phyloP scores from a whole-genome alignment of 805 yeast species.

The Wickerhamiella spandovensis region DNA sequence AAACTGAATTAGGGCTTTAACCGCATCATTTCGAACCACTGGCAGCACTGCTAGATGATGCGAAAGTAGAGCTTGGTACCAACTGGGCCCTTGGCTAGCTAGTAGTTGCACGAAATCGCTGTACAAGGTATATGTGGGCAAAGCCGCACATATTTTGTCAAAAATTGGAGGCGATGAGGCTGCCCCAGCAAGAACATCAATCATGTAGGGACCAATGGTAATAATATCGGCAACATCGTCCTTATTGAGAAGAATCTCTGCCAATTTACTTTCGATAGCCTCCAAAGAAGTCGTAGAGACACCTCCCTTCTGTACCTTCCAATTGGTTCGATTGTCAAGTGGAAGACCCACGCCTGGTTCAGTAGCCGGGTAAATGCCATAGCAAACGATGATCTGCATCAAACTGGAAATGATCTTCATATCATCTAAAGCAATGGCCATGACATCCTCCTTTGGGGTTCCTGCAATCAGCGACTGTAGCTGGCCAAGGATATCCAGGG shows the following conservation, averaged over 20 bases:
- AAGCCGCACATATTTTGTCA: not conserved
- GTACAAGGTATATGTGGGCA: conserved; percentile 55
- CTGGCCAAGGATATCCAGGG: not conserved
- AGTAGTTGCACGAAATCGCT: conserved; percentile 46
- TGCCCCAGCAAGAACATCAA: conserved; percentile 10
- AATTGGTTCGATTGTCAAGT: conserved; percentile 36
- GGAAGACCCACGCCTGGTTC: conserved; percentile 51
- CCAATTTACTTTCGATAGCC: not conserved
- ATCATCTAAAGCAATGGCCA: conserved; percentile 68
- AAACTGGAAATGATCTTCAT: conserved; percentile 59
- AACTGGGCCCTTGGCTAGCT: conserved; percentile 25
- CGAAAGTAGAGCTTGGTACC: conserved; percentile 37
- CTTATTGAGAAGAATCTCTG: conserved; percentile 11
- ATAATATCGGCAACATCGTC: conserved; percentile 25
- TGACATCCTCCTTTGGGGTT: conserved; percentile 11
- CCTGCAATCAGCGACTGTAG: not conserved
- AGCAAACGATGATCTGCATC: conserved; percentile 48
- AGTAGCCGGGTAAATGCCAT: conserved; percentile 57
- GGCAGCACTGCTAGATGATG: conserved; percentile 41
- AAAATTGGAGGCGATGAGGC: not conserved
- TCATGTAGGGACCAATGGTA: conserved; percentile 10
- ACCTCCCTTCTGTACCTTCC: not conserved
- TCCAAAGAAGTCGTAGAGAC: not conserved
- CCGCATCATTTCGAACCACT: conserved; percentile 50
- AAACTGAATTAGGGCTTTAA: conserved; percentile 60